Conservation (phyloP, 2,329 filamentous ascomycete species). For the Xylaria sp. region DNA sequence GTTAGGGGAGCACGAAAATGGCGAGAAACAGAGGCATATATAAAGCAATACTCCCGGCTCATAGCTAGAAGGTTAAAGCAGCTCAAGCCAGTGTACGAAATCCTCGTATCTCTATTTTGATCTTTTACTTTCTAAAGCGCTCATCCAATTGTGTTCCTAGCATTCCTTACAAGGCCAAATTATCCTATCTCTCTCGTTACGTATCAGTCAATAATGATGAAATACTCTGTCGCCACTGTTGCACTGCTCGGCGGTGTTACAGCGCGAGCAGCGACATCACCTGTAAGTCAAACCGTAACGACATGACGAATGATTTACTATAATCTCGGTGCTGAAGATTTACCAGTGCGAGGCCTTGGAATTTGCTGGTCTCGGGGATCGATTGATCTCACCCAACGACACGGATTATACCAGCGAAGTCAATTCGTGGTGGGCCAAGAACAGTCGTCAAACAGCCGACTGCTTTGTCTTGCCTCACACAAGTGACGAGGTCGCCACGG, state of each 20-base stretch:
- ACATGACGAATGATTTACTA: background rate
- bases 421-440: slow-evolving; percentile 40
- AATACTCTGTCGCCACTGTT: background rate
- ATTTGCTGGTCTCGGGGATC: slow-evolving; percentile 39
- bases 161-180: background rate
- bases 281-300: slow-evolving; percentile 15
- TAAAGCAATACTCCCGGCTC: background rate
- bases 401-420: slow-evolving; percentile 40
- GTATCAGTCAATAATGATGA: slow-evolving; percentile 13
- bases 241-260: slow-evolving; percentile 10
- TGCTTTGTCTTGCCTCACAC: slow-evolving; percentile 43
- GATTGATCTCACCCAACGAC: slow-evolving; percentile 41
- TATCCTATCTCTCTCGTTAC: background rate
- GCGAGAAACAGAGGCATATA: slow-evolving; percentile 3
- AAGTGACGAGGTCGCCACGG: slow-evolving; percentile 39
- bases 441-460: slow-evolving; percentile 40
- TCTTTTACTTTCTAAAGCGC: background rate
- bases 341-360: slow-evolving; percentile 41
- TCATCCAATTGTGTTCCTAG: background rate
- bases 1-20: background rate
- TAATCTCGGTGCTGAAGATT: background rate
- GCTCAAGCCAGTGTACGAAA: background rate
- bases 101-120: background rate
- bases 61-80: background rate
- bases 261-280: slow-evolving; percentile 10